Evolutionary conservation across 371 early-diverging fungal genomes (phyloP), one percentile per base, ranked within the genome.

Genomic region (Nematocida sp.): DNA sequence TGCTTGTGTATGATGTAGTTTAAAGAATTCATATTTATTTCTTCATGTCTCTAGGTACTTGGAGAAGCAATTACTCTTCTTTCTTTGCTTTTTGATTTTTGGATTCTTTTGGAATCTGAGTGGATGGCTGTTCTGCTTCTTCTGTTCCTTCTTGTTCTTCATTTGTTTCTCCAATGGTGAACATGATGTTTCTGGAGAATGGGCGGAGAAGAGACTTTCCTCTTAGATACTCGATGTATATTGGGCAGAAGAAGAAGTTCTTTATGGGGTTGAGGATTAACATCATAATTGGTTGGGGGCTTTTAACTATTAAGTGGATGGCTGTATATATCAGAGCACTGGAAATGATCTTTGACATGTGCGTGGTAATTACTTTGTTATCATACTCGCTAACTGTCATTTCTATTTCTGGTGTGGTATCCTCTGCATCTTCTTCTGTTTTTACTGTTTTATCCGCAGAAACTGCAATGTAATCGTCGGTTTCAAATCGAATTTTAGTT

Each of bases 301-400:
- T 53, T 20, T 80, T 77, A 56, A 42, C 77, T 35, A 79, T 78
- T 4, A 80, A 50, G 55, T 82, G 81, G 9, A 81, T 51, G n/a
- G 77, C 77, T 42, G 39, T 3, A n/a, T 77, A 51, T 20, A 81
- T 69, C 26, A 80, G 36, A 25, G 64, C 55, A 45, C 80, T 79
- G 0, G 81, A 51, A 11, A 79, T 18, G 0, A 78, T 26, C 26
- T 55, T 30, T 50, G 66, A 76, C 7, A 71, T 49, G 56, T 56
- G 28, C 45, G 79, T 77, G 45, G 48, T 80, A 30, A 71, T 55
- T 66, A 81, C 84, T 42, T 55, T 66, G 2, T 38, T 40, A 48
- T 84, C 84, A 48, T 84, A 84, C n/a, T 82, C 79, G n/a, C 53
- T 48, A 39, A 66, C 71, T 20, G 81, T 79, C 67, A 82, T 80